Conservation (phyloP, 768 basidiomycete genomes). For the Serendipita sp. region DNA sequence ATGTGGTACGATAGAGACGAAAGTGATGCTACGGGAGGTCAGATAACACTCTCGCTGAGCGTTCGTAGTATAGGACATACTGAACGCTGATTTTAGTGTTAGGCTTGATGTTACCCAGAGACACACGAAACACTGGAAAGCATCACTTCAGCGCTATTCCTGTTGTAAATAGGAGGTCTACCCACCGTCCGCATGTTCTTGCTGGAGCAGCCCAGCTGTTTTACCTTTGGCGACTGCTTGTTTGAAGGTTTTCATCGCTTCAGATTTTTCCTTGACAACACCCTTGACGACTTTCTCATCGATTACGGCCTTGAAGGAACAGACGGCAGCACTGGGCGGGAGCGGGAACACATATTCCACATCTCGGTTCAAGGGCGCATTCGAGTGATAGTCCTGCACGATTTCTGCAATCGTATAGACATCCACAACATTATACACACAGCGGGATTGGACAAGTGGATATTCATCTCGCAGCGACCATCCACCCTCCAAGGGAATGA, state of each 20-base stretch:
- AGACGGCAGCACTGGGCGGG: conserved; percentile 2
- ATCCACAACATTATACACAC: background rate
- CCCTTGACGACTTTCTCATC: background rate
- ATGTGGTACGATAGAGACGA: background rate
- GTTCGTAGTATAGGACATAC: too few relatives aligned
- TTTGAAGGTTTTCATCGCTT: background rate
- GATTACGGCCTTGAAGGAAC: conserved; percentile 1
- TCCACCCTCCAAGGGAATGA: too few relatives aligned
- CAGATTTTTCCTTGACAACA: background rate
- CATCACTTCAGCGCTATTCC: too few relatives aligned
- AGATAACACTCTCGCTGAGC: too few relatives aligned
- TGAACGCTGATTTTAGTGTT: background rate
- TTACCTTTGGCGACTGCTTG: background rate
- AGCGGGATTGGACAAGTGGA: background rate
- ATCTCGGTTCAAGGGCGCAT: background rate
- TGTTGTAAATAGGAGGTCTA: background rate
- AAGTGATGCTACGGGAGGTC: background rate
- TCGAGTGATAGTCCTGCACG: background rate
- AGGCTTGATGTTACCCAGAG: conserved; percentile 5
- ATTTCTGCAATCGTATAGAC: background rate
- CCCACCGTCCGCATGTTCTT: background rate
- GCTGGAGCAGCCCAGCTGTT: background rate
- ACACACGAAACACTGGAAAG: conserved; percentile 1
- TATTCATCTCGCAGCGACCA: too few relatives aligned
- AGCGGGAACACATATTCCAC: background rate